phyloP scores from a whole-genome alignment of 352 stramenopile species.

The Pythium rishiriense region DNA sequence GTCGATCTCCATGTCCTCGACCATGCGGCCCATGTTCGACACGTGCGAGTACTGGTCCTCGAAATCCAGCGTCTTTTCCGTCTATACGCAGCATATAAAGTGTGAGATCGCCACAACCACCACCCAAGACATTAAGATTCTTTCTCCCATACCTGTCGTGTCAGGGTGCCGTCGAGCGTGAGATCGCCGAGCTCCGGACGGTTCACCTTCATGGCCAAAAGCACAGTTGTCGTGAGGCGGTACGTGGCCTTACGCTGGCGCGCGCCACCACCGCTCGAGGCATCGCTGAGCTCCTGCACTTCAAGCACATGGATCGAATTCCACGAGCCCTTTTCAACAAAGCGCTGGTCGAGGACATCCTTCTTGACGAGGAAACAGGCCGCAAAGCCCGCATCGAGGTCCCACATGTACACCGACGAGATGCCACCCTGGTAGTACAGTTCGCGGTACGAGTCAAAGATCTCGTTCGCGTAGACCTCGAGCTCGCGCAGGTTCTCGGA shows the following conservation, averaged over 20 bases:
- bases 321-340: slow-evolving; percentile 88
- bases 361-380: slow-evolving; percentile 96
- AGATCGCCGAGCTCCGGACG: slow-evolving; percentile 76
- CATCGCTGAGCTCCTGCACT: slow-evolving; percentile 59
- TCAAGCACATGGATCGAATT: slow-evolving; percentile 96
- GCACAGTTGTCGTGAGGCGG: slow-evolving; percentile 92
- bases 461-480: slow-evolving; percentile 94
- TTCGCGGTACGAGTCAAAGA: slow-evolving; percentile 96
- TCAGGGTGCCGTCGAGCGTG: slow-evolving; percentile 91
- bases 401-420: slow-evolving; percentile 96
- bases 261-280: slow-evolving; percentile 3
- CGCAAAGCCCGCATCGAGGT: slow-evolving; percentile 92
- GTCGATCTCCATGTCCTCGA: slow-evolving; percentile 96
- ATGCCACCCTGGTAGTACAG: slow-evolving; percentile 95
- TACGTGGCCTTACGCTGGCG: slow-evolving; percentile 80
- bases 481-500: slow-evolving; percentile 89
- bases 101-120: no score
- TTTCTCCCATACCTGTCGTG: slow-evolving; percentile 48
- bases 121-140: no score
- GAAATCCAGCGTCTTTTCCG: slow-evolving; percentile 75
- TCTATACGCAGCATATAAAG: background rate
- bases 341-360: slow-evolving; percentile 77
- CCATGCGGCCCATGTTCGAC: slow-evolving; percentile 94
- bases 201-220: slow-evolving; percentile 90
- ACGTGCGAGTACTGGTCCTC: slow-evolving; percentile 86